Conservation (phyloP, 1,284 basidiomycete species). For the Pascua sp. region DNA sequence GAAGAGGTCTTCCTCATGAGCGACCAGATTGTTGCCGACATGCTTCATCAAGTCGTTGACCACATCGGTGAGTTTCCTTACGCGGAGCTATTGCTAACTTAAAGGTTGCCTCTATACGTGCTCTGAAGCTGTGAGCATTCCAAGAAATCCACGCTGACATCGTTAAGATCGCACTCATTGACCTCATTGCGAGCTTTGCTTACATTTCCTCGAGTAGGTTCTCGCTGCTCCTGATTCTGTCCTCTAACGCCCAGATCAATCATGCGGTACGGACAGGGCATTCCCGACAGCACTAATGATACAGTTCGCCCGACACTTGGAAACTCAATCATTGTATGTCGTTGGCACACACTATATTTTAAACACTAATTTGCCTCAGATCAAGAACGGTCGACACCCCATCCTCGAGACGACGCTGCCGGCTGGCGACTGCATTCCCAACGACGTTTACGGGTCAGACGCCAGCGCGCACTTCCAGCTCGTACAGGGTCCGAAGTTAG, state of each 20-base stretch:
- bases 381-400: conserved; percentile 80
- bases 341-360: not conserved
- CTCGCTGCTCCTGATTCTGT: not conserved
- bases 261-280: not conserved
- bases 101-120: conserved; percentile 70
- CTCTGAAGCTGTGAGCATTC: conserved; percentile 68
- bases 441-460: conserved; percentile 65
- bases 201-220: conserved; percentile 63
- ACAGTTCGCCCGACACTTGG: conserved; percentile 85
- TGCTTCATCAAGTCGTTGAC: conserved; percentile 62
- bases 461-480: conserved; percentile 80
- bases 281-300: not conserved
- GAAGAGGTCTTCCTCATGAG: conserved; percentile 65
- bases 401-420: conserved; percentile 72
- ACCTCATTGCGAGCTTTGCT: conserved; percentile 77
- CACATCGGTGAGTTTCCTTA: conserved; percentile 54
- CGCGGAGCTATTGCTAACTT: not conserved
- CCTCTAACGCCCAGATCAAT: conserved; percentile 4
- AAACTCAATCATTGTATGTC: conserved; percentile 63
- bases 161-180: conserved; percentile 71
- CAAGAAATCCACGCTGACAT: not conserved
- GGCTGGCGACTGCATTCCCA: conserved; percentile 68
- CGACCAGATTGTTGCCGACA: conserved; percentile 70
- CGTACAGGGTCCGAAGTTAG: conserved; percentile 81
- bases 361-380: conserved; percentile 28